Conservation (phyloP, 176 grass and related monocot species). For the Ananas comosus region DNA sequence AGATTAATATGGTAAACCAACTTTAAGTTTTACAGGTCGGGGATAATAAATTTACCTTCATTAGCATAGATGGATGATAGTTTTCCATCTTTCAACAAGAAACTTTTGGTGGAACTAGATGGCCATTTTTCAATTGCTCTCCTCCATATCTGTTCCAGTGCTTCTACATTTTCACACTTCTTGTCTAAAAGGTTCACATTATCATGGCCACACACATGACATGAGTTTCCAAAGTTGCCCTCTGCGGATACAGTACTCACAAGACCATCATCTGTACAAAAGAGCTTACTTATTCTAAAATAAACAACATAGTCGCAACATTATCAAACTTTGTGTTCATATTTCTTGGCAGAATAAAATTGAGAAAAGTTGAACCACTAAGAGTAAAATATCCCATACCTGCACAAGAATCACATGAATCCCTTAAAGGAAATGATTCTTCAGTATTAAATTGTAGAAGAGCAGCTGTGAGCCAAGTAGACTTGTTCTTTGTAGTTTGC, state of each 20-base stretch:
- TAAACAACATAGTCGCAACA: no score
- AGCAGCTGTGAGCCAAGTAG: slow-evolving; percentile 91
- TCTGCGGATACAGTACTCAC: slow-evolving; percentile 32
- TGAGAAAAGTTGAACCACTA: slow-evolving; percentile 7
- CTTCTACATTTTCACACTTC: slow-evolving; percentile 60
- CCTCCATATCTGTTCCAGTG: slow-evolving; percentile 59
- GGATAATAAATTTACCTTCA: slow-evolving; percentile 45
- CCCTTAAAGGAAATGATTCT: slow-evolving; percentile 43
- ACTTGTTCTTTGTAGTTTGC: slow-evolving; percentile 70
- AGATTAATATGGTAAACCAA: slow-evolving; percentile 1
- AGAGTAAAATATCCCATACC: slow-evolving; percentile 29
- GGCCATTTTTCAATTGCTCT: slow-evolving; percentile 71
- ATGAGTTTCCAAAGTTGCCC: slow-evolving; percentile 41
- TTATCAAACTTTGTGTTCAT: neutral
- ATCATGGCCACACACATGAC: slow-evolving; percentile 41
- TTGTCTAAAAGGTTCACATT: slow-evolving; percentile 38
- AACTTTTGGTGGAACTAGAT: slow-evolving; percentile 36
- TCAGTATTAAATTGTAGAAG: slow-evolving; percentile 85
- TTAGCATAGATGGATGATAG: slow-evolving; percentile 59
- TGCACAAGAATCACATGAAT: slow-evolving; percentile 41
- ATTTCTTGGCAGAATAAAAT: neutral
- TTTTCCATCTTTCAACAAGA: slow-evolving; percentile 61
- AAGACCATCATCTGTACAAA: slow-evolving; percentile 46
- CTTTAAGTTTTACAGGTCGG: slow-evolving; percentile 11
- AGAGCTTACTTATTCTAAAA: slow-evolving; percentile 1